A percentile compares a stretch with the other conserved stretches of the same genome.
These are phyloP conservation scores for Cladorrhinum sp. DNA, from an alignment of 2,329 filamentous ascomycete genomes.

Conservation along the genomic window DNA sequence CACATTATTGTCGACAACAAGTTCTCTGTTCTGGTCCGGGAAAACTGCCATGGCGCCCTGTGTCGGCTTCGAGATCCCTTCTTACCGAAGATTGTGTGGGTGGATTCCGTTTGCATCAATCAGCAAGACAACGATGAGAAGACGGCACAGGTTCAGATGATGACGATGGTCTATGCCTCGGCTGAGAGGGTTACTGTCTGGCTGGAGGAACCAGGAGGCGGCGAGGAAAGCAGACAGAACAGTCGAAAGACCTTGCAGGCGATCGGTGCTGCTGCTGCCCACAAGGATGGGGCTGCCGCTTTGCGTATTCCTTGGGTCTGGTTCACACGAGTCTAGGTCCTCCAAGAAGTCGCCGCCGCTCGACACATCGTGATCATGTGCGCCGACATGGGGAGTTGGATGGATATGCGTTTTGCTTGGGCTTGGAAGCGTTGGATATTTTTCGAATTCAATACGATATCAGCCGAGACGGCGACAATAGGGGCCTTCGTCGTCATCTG, in stretches of 20 bases:
- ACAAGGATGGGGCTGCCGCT: neutral
- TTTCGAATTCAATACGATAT: no score
- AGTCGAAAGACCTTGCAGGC: neutral
- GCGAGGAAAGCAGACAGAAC: neutral
- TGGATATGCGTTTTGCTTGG: neutral
- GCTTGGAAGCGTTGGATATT: no score
- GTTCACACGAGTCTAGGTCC: neutral
- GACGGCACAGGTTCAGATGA: conserved; percentile 3
- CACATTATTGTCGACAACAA: neutral
- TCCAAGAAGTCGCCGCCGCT: conserved; percentile 8
- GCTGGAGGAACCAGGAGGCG: conserved; percentile 4
- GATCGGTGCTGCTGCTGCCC: neutral
- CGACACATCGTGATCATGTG: neutral
- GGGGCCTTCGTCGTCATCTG: no score
- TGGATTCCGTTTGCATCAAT: conserved; percentile 13
- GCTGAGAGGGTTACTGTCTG: conserved; percentile 4
- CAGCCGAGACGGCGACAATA: no score
- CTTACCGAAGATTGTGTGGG: neutral
- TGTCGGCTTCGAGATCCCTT: neutral
- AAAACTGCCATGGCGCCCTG: neutral
- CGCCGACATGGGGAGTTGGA: conserved; percentile 2
- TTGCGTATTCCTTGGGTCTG: neutral
- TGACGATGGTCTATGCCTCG: conserved; percentile 5
- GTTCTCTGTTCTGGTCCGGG: neutral
- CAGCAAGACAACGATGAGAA: conserved; percentile 4